Conservation (phyloP, 331 rosid species). For the Prunus yedoensis region DNA sequence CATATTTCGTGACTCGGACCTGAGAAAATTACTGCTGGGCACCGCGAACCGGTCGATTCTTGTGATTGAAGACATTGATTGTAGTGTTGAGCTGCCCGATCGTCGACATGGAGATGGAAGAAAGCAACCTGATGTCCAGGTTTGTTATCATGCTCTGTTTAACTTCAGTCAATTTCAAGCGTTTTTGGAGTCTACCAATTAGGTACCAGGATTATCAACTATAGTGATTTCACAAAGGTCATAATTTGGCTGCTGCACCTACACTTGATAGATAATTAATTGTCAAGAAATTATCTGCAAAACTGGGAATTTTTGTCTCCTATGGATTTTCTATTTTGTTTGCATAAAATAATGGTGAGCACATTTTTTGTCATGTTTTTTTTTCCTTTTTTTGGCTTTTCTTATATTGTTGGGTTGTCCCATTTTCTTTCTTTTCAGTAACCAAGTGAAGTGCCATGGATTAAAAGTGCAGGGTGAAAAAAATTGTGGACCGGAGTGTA, state of each 20-base stretch:
- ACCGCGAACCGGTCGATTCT: constrained; percentile 73
- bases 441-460: no score
- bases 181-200: no score
- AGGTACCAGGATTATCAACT: background rate
- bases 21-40: constrained; percentile 58
- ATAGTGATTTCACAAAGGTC: background rate
- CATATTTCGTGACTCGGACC: constrained; percentile 54
- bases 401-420: background rate
- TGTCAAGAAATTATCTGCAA: background rate
- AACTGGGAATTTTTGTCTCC: no score
- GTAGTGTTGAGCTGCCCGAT: constrained; percentile 62
- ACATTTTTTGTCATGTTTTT: no score
- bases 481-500: no score
- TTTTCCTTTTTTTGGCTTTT: background rate
- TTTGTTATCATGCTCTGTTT: background rate
- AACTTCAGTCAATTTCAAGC: background rate
- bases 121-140: constrained; percentile 45
- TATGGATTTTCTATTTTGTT: no score
- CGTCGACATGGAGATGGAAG: constrained; percentile 50
- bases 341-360: no score
- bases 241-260: background rate
- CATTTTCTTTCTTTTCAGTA: no score
- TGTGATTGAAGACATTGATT: constrained; percentile 85
- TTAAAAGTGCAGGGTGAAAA: no score
- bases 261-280: no score